These are phyloP conservation scores for Colletotrichum salicis DNA, from an alignment of 2,329 filamentous ascomycete genomes.

Conservation along the genomic window DNA sequence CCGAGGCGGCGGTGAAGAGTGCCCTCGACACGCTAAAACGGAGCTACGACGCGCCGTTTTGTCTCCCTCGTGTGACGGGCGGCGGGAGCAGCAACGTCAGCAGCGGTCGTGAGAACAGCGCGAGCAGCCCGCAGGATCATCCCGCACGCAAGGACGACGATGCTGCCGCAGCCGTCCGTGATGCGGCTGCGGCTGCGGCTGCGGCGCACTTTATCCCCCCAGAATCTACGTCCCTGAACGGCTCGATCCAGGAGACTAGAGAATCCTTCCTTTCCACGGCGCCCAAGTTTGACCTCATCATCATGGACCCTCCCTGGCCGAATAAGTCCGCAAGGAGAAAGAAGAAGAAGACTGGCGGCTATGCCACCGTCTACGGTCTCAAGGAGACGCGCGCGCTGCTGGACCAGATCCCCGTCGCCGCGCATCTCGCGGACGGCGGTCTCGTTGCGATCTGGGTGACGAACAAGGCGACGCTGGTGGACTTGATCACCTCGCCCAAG, in stretches of 20 bases:
- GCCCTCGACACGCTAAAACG: constrained; percentile 53
- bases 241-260: constrained; percentile 56
- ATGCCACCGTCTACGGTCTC: constrained; percentile 58
- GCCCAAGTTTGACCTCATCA: constrained; percentile 71
- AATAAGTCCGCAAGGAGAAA: constrained; percentile 78
- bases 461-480: constrained; percentile 71
- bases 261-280: constrained; percentile 53
- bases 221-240: constrained; percentile 57
- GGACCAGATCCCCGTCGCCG: constrained; percentile 65
- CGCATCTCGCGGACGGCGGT: constrained; percentile 62
- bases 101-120: not conserved
- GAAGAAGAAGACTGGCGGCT: constrained; percentile 64
- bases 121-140: constrained; percentile 4
- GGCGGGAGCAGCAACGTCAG: constrained; percentile 12
- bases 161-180: not conserved
- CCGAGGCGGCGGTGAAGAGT: constrained; percentile 54
- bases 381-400: constrained; percentile 62
- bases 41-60: constrained; percentile 56
- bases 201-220: constrained; percentile 50
- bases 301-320: constrained; percentile 85
- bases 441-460: constrained; percentile 82
- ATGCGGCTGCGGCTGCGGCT: not conserved
- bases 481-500: constrained; percentile 60
- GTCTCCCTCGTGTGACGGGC: constrained; percentile 52
- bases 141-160: not conserved